These are phyloP conservation scores for Fusarium ambrosium DNA, from an alignment of 2,329 filamentous ascomycete genomes.

Conservation along the genomic window DNA sequence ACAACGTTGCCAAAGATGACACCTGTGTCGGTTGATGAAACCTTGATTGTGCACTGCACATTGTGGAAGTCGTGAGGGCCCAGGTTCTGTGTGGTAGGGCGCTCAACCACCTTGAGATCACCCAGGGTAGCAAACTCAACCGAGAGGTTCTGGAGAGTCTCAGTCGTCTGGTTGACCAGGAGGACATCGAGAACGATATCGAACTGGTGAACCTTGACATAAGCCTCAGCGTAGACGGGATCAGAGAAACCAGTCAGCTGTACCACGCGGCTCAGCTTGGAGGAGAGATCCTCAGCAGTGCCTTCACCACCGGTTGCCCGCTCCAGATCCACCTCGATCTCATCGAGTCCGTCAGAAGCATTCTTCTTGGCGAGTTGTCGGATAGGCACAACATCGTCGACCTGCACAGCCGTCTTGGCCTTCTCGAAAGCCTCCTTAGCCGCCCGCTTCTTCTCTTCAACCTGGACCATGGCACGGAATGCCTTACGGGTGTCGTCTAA, in stretches of 20 bases:
- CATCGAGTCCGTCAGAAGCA: constrained; percentile 82
- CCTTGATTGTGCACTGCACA: constrained; percentile 98
- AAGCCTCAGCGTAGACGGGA: constrained; percentile 98
- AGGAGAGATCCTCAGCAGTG: constrained; percentile 85
- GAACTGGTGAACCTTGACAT: constrained; percentile 98
- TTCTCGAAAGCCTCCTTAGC: constrained; percentile 93
- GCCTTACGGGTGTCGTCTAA: constrained; percentile 94
- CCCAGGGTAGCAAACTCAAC: constrained; percentile 99
- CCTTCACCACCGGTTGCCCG: constrained; percentile 93
- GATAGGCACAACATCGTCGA: constrained; percentile 94
- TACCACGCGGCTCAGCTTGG: constrained; percentile 95
- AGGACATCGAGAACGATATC: constrained; percentile 98
- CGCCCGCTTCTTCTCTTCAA: constrained; percentile 97
- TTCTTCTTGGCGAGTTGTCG: constrained; percentile 95
- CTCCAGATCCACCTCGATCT: constrained; percentile 90
- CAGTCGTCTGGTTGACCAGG: constrained; percentile 95
- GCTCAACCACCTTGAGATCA: constrained; percentile 97
- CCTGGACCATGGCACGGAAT: constrained; percentile 96
- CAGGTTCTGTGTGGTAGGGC: constrained; percentile 95
- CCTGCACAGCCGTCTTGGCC: constrained; percentile 93
- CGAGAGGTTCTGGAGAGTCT: constrained; percentile 95
- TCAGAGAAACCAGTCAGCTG: constrained; percentile 99
- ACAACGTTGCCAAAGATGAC: constrained; percentile 99
- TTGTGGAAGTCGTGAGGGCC: constrained; percentile 97
- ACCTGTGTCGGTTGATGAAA: constrained; percentile 96